phyloP scores from a whole-genome alignment of 176 grass and related monocot species.

The Raddia guianensis region DNA sequence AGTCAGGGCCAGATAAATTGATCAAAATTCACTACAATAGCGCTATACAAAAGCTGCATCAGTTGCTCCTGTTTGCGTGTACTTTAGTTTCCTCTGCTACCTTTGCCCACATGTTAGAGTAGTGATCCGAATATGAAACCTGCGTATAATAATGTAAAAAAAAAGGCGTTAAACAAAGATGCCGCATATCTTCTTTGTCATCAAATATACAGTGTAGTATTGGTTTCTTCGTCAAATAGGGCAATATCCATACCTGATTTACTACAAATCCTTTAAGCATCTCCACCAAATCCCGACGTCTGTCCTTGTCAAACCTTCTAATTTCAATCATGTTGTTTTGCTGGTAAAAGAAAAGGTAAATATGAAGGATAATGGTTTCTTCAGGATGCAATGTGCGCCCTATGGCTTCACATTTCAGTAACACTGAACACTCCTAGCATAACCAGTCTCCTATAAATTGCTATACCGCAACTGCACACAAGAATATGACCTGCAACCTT shows the following conservation, averaged over 20 bases:
- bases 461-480: background rate
- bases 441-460: background rate
- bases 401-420: constrained; percentile 25
- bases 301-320: constrained; percentile 77
- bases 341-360: constrained; percentile 39
- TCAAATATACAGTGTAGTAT: background rate
- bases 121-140: constrained; percentile 72
- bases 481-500: background rate
- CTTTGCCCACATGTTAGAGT: constrained; percentile 73
- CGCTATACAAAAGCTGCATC: constrained; percentile 42
- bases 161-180: background rate
- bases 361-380: background rate
- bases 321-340: constrained; percentile 87
- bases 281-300: constrained; percentile 57
- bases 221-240: background rate
- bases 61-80: constrained; percentile 49
- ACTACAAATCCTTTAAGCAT: constrained; percentile 93
- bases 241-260: constrained; percentile 62
- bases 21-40: constrained; percentile 46
- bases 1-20: background rate
- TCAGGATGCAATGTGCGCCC: constrained; percentile 13
- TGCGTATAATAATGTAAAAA: constrained; percentile 11
- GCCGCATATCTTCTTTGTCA: background rate
- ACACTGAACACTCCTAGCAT: background rate
- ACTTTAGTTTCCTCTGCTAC: constrained; percentile 78